Evolutionary conservation across 2,329 filamentous ascomycete genomes (phyloP).

Genomic region (Epicoccum sorghinum): DNA sequence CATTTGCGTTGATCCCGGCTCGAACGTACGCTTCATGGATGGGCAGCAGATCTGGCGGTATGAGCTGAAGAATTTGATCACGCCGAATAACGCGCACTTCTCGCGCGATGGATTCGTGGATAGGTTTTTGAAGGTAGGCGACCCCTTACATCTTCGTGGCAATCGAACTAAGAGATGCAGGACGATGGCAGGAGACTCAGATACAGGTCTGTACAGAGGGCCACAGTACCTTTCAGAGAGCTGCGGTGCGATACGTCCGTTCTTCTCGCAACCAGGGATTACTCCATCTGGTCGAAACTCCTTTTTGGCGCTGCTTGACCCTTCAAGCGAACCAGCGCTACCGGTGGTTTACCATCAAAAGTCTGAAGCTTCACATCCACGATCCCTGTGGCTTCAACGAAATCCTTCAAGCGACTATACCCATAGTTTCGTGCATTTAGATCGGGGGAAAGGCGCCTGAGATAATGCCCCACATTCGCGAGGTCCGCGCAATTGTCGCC

Average conservation of each 20-base stretch:
- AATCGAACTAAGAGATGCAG: neutral
- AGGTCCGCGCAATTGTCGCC: conserved; percentile 33
- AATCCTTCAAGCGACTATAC: conserved; percentile 18
- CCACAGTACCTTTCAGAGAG: too few relatives aligned
- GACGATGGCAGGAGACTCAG: conserved; percentile 12
- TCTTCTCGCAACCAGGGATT: too few relatives aligned
- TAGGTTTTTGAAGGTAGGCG: conserved; percentile 9
- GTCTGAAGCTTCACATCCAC: conserved; percentile 17
- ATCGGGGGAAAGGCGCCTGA: conserved; percentile 30
- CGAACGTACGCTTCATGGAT: conserved; percentile 7
- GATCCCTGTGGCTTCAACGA: conserved; percentile 23
- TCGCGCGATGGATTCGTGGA: conserved; percentile 8
- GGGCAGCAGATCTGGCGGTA: conserved; percentile 16
- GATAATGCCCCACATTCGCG: conserved; percentile 28
- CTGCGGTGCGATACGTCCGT: too few relatives aligned
- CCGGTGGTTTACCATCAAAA: conserved; percentile 12
- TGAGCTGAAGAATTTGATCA: conserved; percentile 14
- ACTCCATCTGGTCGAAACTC: neutral
- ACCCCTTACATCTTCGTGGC: too few relatives aligned
- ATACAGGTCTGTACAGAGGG: neutral
- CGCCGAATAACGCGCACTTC: conserved; percentile 11
- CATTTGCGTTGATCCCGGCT: conserved; percentile 11
- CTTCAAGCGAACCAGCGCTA: conserved; percentile 20
- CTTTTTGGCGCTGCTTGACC: neutral
- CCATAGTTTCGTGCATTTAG: conserved; percentile 39